Evolutionary conservation across 805 yeast species (phyloP), one percentile per base, ranked within the genome.

Genomic region (Alloascoidea hylecoeti): DNA sequence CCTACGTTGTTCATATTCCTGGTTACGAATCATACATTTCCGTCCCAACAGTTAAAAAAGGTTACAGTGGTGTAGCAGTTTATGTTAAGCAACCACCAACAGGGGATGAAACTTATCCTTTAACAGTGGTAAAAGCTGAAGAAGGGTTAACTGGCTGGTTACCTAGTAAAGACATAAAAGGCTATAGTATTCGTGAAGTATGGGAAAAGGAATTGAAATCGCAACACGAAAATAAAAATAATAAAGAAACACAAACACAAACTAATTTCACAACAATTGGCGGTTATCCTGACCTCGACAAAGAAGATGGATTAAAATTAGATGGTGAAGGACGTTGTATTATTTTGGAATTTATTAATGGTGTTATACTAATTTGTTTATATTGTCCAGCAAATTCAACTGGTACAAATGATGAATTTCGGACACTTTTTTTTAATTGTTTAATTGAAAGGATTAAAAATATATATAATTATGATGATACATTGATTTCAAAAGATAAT

Each of bases 341-440:
- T 2, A 66, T 83, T 3, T 57, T 88, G 0, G 97, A 92, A 49
- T 50, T 88, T 16, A 71, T 76, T 1, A 67, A 64, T 43, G 69
- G 74, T 38, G 49, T 74, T 1, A 82, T 82, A 2, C 53, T 82
- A 0, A 69, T 82, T 35, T 63, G 77, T 0, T 66, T 78, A 3
- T 89, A 89, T 50, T 89, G 96, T 52, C 97, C 97, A 0, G 97
- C 97, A 1, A 84, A 85, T 52, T 83, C 96, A 0, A 63, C 64
- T 55, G 71, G 68, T 1, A 72, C 85, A 0, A 79, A 71, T 17
- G 78, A 73, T 18, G 94, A 76, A 2, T 59, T 49, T 37, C 47
- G 75, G 12, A 46, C 72, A 30, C 55, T 61, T 13, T 89, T 83
- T 47, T 58, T 84, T 38, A 60, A 61, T 16, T 56, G 70, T 1